Percentiles rank a stretch among this genome's conserved stretches.
Evolutionary conservation across 164 flowering plant species (phyloP).

Genomic region (Echeveria elegans): DNA sequence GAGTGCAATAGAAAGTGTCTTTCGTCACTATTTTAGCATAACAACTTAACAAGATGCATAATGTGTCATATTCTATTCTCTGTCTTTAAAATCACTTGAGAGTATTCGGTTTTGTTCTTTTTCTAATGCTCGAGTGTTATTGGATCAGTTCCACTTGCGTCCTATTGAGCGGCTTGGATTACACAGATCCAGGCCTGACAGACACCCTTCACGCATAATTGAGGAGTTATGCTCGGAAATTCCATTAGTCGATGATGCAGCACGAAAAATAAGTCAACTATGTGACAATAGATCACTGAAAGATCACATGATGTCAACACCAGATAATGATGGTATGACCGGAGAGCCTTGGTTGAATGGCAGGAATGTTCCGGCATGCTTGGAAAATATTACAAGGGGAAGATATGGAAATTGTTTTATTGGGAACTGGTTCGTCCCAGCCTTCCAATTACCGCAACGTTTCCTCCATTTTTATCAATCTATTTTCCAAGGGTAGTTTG

Average conservation of each 20-base stretch:
- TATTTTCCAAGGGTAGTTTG: conserved; percentile 81
- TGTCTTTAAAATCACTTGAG: not conserved
- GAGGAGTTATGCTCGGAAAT: conserved; percentile 56
- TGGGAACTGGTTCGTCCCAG: too few species aligned
- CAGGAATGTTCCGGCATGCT: conserved; percentile 48
- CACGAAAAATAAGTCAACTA: conserved; percentile 34
- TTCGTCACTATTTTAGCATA: too few species aligned
- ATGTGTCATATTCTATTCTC: too few species aligned
- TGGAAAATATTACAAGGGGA: conserved; percentile 72
- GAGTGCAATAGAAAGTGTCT: too few species aligned
- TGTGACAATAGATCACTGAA: conserved; percentile 23
- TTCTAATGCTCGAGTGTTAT: not conserved
- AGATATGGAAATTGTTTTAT: too few species aligned
- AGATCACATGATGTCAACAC: conserved; percentile 4
- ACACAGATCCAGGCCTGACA: conserved; percentile 45
- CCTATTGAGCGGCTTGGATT: conserved; percentile 87
- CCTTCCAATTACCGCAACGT: conserved; percentile 98
- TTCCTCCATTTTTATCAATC: conserved; percentile 68
- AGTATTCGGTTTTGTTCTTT: not conserved
- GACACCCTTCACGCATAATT: conserved; percentile 30
- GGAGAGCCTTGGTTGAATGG: too few species aligned
- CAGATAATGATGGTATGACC: conserved; percentile 18
- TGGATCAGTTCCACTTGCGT: too few species aligned
- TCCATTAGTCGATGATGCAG: conserved; percentile 67
- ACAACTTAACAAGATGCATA: too few species aligned